Evolutionary conservation across 495 filamentous ascomycete species (phyloP).

Genomic region (Lasiosphaeris hirsuta): DNA sequence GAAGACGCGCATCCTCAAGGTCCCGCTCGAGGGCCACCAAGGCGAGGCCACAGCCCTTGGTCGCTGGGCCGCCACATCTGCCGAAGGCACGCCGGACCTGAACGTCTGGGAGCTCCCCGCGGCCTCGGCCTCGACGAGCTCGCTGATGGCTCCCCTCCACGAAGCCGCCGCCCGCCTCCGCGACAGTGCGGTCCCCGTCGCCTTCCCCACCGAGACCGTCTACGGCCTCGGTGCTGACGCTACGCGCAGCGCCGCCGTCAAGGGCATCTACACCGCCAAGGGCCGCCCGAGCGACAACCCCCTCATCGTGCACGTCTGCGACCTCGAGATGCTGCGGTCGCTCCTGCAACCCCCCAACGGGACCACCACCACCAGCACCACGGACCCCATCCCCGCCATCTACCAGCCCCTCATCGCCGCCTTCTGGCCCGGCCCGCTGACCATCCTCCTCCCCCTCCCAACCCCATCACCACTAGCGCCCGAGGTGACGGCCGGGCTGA

Average conservation of each 20-base stretch:
- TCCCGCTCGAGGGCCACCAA: constrained; percentile 14
- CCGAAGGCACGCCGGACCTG: constrained; percentile 6
- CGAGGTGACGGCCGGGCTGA: constrained; percentile 79
- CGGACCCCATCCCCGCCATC: constrained; percentile 66
- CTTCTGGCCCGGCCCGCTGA: constrained; percentile 96
- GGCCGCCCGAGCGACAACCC: constrained; percentile 90
- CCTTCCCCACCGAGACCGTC: constrained; percentile 97
- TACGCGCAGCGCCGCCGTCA: constrained; percentile 77
- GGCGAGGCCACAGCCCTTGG: constrained; percentile 21
- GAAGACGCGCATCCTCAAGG: constrained; percentile 34
- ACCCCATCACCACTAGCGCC: constrained; percentile 65
- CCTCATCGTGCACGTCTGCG: constrained; percentile 86
- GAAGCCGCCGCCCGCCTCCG: constrained; percentile 60
- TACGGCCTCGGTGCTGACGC: constrained; percentile 96
- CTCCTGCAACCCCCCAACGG: constrained; percentile 49
- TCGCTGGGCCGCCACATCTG: constrained; percentile 10
- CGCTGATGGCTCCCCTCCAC: constrained; percentile 30
- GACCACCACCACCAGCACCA: neutral
- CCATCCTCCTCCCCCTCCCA: constrained; percentile 82
- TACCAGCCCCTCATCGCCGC: constrained; percentile 74
- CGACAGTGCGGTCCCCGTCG: constrained; percentile 69
- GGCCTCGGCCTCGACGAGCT: neutral
- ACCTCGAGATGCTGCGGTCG: constrained; percentile 70
- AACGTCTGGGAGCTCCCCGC: constrained; percentile 4
- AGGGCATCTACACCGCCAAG: constrained; percentile 87